These are phyloP conservation scores for Amylostereum chailletii DNA, from an alignment of 1,284 basidiomycete species.

Conservation along the genomic window DNA sequence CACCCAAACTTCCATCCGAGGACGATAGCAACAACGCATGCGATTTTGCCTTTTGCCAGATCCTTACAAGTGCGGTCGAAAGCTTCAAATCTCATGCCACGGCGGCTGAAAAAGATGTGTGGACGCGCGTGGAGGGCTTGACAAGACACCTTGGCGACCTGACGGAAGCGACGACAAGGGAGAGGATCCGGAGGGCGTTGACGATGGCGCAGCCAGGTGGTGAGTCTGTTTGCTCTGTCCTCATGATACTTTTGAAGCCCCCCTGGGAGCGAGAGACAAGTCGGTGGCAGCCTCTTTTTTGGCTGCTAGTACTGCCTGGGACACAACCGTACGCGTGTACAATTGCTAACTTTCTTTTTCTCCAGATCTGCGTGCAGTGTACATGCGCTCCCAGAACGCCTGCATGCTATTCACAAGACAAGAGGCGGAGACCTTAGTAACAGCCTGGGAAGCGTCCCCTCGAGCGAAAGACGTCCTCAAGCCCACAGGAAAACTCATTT, in stretches of 20 bases:
- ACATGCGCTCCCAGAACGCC: constrained; percentile 35
- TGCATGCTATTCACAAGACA: constrained; percentile 28
- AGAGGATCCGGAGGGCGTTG: too few relatives aligned
- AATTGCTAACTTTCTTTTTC: not conserved
- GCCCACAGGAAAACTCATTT: constrained; percentile 27
- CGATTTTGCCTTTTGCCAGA: not conserved
- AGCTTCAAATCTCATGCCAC: too few relatives aligned
- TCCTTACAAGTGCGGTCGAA: not conserved
- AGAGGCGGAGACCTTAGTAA: constrained; percentile 20
- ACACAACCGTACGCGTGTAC: too few relatives aligned
- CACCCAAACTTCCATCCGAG: constrained; percentile 25
- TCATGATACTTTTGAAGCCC: too few relatives aligned
- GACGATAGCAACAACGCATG: not conserved
- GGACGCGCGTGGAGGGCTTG: not conserved
- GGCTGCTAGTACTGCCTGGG: too few relatives aligned
- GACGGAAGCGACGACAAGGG: too few relatives aligned
- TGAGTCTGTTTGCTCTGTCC: too few relatives aligned
- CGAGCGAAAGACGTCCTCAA: constrained; percentile 23
- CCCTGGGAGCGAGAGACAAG: too few relatives aligned
- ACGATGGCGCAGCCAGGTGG: too few relatives aligned
- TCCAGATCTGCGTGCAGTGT: constrained; percentile 21
- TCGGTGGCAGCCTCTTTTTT: too few relatives aligned
- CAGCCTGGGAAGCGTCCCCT: constrained; percentile 34
- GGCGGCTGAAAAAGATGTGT: not conserved
- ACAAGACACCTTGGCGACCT: too few relatives aligned